A percentile compares a stretch with the other conserved stretches of the same genome.
Evolutionary conservation across 1,139 yeast species (phyloP).

Genomic region (Suhomyces panamericanus): DNA sequence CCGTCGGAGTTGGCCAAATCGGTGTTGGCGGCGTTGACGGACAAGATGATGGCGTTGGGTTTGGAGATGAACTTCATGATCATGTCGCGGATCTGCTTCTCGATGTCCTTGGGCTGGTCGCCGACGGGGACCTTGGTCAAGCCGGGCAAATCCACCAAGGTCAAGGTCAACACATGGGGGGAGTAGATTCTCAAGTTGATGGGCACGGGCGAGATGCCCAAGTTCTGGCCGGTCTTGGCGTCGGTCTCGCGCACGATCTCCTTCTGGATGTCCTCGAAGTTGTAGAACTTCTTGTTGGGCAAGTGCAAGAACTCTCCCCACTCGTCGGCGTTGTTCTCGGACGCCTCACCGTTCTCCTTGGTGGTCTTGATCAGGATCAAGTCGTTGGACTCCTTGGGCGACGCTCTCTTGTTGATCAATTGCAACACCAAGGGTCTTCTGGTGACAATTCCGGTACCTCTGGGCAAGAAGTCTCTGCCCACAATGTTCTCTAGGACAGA

Average conservation of each 20-base stretch:
- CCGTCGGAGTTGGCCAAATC: constrained; percentile 98
- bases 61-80: constrained; percentile 88
- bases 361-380: constrained; percentile 37
- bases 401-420: constrained; percentile 60
- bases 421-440: constrained; percentile 79
- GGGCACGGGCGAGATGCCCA: constrained; percentile 90
- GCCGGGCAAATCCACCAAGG: constrained; percentile 97
- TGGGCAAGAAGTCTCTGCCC: constrained; percentile 74
- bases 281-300: constrained; percentile 84
- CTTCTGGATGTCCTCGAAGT: constrained; percentile 86
- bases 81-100: constrained; percentile 93
- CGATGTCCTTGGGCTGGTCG: constrained; percentile 97
- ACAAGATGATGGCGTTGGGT: constrained; percentile 92
- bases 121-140: constrained; percentile 99
- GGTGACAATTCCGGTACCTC: constrained; percentile 83
- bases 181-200: constrained; percentile 92
- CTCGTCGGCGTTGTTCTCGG: constrained; percentile 84
- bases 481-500: constrained; percentile 77
- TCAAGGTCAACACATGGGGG: constrained; percentile 92
- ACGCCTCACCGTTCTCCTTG: constrained; percentile 45
- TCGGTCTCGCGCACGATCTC: constrained; percentile 95
- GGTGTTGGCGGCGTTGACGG: constrained; percentile 96
- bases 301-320: constrained; percentile 98
- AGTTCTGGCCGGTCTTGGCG: constrained; percentile 86
- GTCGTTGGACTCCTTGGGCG: constrained; percentile 24